Base-by-base conservation (phyloP, 371 early-diverging fungal species). In the Chytridium lagenaria region DNA sequence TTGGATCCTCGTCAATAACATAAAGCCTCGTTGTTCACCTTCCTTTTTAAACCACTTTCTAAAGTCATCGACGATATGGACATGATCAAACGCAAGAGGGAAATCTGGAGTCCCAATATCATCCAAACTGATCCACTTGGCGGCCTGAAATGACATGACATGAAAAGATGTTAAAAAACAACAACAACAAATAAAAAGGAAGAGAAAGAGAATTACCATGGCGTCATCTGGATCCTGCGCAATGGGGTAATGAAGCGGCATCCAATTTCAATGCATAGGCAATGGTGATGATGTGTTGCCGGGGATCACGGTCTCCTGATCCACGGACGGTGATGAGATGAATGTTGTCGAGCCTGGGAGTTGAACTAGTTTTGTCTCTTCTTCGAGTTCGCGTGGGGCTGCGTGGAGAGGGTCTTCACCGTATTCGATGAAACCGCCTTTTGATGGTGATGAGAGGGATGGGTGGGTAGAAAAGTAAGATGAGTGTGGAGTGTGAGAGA, bases 381-480 rank as follows among this genome's bases (percentile, higher is more conserved):
- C 77, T 57, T 71, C 64, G 33, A 76, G 73, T 52, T 76, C 77
- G 19, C 77, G n/a, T 39, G 15, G 31, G 12, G 72, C 77, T 1
- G 69, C 71, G 26, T 59, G 30, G n/a, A 44, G 51, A 26, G 77
- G 77, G 37, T 76, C 77, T 50, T 76, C 77, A 12, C 77, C 77
- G 68, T 76, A 76, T 39, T 76, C 77, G 55, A 73, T 57, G 40
- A 73, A 73, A 23, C 74, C 74, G 55, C 74, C 74, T 65, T 50
- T 19, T n/a, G n/a, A n/a, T n/a, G n/a, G n/a, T n/a, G n/a, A n/a
- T n/a, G n/a, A n/a, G n/a, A n/a, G n/a, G n/a, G n/a, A n/a, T n/a
- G n/a, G n/a, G n/a, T n/a, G n/a, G n/a, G n/a, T n/a, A n/a, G n/a
- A n/a, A n/a, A n/a, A n/a, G n/a, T n/a, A n/a, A n/a, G n/a, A n/a